A percentile compares a stretch with the other conserved stretches of the same genome.
These are phyloP conservation scores for Geoglossum cookeanum DNA, from an alignment of 2,329 filamentous ascomycete genomes.

Conservation along the genomic window DNA sequence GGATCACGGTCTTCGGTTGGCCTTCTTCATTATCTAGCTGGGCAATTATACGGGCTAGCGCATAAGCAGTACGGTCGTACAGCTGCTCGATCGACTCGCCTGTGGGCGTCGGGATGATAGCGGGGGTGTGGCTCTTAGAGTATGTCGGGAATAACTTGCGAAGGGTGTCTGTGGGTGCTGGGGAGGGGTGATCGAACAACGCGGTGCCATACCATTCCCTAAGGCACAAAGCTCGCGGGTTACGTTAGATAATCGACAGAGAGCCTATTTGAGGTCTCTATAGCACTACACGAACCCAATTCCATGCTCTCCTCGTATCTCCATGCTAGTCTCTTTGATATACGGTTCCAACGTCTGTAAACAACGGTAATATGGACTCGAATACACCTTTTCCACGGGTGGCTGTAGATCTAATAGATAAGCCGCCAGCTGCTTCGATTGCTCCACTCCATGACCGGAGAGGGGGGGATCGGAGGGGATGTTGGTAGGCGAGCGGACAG, in stretches of 20 bases:
- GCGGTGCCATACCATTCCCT: conserved; percentile 88
- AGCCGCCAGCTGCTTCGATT: conserved; percentile 56
- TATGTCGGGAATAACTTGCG: conserved; percentile 45
- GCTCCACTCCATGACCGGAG: conserved; percentile 67
- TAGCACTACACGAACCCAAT: conserved; percentile 24
- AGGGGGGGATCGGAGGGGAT: conserved; percentile 77
- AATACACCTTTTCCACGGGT: conserved; percentile 59
- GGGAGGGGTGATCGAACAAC: conserved; percentile 66
- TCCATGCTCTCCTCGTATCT: conserved; percentile 32
- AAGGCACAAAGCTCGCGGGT: conserved; percentile 22
- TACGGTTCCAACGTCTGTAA: conserved; percentile 65
- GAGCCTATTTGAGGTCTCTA: background rate
- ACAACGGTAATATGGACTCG: conserved; percentile 72
- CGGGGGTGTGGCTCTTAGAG: conserved; percentile 34
- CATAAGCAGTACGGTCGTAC: conserved; percentile 58
- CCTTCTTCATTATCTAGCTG: conserved; percentile 48
- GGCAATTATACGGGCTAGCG: conserved; percentile 49
- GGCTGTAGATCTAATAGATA: conserved; percentile 44
- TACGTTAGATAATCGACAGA: conserved; percentile 32
- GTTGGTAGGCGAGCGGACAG: conserved; percentile 63
- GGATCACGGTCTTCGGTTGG: conserved; percentile 46
- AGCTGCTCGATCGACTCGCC: conserved; percentile 68
- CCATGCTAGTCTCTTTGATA: conserved; percentile 28
- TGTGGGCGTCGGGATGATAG: conserved; percentile 46
- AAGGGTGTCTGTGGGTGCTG: conserved; percentile 45